phyloP scores from a whole-genome alignment of 192 early-diverging fungal species.

The Mortierella alpina region DNA sequence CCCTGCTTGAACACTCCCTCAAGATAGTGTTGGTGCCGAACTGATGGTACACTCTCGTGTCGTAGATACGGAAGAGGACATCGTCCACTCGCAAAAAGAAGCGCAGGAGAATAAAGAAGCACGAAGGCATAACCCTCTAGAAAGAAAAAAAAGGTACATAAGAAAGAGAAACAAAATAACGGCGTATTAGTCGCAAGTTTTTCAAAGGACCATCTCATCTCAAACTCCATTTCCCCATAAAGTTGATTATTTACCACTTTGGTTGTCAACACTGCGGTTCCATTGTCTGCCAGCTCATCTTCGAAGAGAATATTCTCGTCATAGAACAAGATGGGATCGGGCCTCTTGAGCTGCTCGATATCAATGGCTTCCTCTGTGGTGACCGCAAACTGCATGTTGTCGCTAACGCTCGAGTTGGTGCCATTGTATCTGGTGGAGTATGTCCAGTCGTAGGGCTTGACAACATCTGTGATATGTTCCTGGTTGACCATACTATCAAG shows the following conservation, averaged over 20 bases:
- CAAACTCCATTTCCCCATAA: background rate
- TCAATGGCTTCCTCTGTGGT: constrained; percentile 70
- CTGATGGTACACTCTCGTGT: constrained; percentile 90
- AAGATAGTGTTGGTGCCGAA: constrained; percentile 75
- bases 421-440: constrained; percentile 88
- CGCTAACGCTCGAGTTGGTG: constrained; percentile 38
- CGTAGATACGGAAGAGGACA: constrained; percentile 91
- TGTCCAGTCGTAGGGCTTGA: constrained; percentile 98
- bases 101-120: constrained; percentile 88
- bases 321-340: constrained; percentile 93
- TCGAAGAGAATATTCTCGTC: constrained; percentile 96
- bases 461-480: constrained; percentile 81
- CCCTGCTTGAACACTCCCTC: constrained; percentile 78
- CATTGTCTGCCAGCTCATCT: constrained; percentile 97
- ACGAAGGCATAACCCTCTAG: constrained; percentile 92
- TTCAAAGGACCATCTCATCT: background rate
- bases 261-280: constrained; percentile 80
- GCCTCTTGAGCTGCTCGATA: constrained; percentile 75
- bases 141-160: constrained; percentile 4
- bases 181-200: background rate
- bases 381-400: constrained; percentile 10
- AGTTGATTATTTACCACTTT: constrained; percentile 69
- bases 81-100: constrained; percentile 95
- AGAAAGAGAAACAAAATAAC: background rate
- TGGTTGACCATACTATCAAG: constrained; percentile 58